Percentiles rank a stretch among this genome's conserved stretches.
phyloP scores from a whole-genome alignment of 2,329 filamentous ascomycete genomes.

The Trichoderma sp. region DNA sequence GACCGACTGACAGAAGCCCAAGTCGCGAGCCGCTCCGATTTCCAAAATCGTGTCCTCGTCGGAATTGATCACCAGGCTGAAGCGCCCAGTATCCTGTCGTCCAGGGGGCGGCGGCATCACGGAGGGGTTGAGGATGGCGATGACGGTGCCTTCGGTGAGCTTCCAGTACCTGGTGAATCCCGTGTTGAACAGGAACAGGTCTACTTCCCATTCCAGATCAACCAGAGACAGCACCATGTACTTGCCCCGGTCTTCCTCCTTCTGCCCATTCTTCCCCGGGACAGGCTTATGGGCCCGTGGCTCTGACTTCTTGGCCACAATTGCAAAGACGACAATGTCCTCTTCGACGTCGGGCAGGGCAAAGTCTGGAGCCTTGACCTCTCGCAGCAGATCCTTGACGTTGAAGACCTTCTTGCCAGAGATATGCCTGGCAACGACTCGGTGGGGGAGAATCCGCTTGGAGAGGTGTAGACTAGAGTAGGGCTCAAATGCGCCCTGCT shows the following conservation, averaged over 20 bases:
- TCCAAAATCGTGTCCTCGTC: slow-evolving; percentile 89
- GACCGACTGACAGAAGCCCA: slow-evolving; percentile 83
- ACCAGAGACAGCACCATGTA: slow-evolving; percentile 92
- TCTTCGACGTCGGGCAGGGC: slow-evolving; percentile 79
- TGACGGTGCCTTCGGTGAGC: slow-evolving; percentile 82
- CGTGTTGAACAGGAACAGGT: slow-evolving; percentile 87
- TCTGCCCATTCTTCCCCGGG: slow-evolving; percentile 47
- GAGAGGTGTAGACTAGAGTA: slow-evolving; percentile 85
- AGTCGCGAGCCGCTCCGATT: slow-evolving; percentile 78
- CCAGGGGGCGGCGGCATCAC: slow-evolving; percentile 84
- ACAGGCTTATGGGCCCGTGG: slow-evolving; percentile 63
- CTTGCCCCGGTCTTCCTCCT: slow-evolving; percentile 67
- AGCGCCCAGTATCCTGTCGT: slow-evolving; percentile 76
- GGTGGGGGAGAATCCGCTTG: slow-evolving; percentile 80
- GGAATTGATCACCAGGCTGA: slow-evolving; percentile 81
- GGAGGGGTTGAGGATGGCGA: slow-evolving; percentile 88
- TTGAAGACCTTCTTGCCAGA: slow-evolving; percentile 74
- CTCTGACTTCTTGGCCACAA: slow-evolving; percentile 85
- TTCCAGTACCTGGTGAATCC: slow-evolving; percentile 95
- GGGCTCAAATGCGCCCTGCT: slow-evolving; percentile 69
- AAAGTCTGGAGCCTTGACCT: slow-evolving; percentile 81
- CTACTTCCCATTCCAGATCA: slow-evolving; percentile 86
- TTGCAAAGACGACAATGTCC: slow-evolving; percentile 86
- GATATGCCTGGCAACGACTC: slow-evolving; percentile 75
- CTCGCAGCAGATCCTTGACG: slow-evolving; percentile 78